These are phyloP conservation scores for Aureobasidium lini DNA, from an alignment of 2,329 filamentous ascomycete species.

Conservation along the genomic window DNA sequence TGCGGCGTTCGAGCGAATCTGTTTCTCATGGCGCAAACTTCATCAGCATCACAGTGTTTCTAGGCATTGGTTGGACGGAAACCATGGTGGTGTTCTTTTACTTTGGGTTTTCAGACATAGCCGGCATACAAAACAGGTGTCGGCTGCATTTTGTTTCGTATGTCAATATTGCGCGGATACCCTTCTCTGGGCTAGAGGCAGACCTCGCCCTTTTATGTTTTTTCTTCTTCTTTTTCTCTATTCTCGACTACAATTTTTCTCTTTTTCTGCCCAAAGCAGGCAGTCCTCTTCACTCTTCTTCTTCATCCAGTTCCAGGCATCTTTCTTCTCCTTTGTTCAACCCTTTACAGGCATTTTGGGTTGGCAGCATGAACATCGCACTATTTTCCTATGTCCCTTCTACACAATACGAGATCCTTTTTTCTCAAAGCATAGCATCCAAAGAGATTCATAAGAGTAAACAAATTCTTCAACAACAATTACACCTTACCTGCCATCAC, in stretches of 20 bases:
- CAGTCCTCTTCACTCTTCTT: not conserved
- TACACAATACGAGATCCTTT: not conserved
- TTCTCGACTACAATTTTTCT: not conserved
- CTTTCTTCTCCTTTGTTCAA: constrained; percentile 2
- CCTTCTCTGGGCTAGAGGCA: constrained; percentile 14
- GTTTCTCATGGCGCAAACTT: constrained; percentile 17
- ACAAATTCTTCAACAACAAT: not conserved
- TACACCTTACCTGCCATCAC: too few relatives aligned
- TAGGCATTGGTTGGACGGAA: constrained; percentile 1
- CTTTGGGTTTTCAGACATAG: not conserved
- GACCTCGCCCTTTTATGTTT: constrained; percentile 12
- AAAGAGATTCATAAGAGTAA: not conserved
- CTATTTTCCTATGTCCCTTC: not conserved
- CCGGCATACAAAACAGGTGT: not conserved
- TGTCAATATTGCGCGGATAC: constrained; percentile 14
- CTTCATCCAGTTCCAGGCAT: not conserved
- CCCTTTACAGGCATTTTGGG: not conserved
- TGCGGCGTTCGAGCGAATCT: constrained; percentile 15
- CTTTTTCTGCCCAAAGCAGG: constrained; percentile 3
- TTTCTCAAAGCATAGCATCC: not conserved
- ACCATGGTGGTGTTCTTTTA: not conserved
- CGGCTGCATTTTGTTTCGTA: constrained; percentile 10
- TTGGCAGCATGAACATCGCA: not conserved
- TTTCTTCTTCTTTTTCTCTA: not conserved
- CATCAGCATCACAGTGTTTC: constrained; percentile 13